Base-by-base conservation (phyloP, 495 filamentous ascomycete species). In the Parathielavia hyrcaniae region DNA sequence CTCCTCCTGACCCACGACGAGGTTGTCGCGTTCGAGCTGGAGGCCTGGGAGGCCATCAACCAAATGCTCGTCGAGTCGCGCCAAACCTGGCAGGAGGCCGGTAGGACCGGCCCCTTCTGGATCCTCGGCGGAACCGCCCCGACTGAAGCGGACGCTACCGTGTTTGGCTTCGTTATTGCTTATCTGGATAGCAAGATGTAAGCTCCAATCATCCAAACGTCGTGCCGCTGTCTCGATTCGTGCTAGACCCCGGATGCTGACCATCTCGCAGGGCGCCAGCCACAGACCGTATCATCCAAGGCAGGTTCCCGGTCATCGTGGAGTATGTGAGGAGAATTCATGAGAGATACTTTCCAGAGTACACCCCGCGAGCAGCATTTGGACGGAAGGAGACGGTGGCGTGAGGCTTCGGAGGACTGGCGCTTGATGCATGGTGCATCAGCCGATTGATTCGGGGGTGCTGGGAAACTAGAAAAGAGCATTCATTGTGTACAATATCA, bases 311-410 rank as follows among this genome's bases (percentile, higher is more conserved):
- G 1, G 68, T 70, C 0, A 52, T 86, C 22, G 22, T 81, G 46
- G 80, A 84, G 0, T 87, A 86, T 66, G 83, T 80, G 8, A 46
- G 54, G 11, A 69, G 78, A 40, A 83, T 87, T 32, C 83, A 85
- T 63, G 66, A 78, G 22, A 50, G 55, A 0, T 86, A 81, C 61
- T 86, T 86, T 54, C n/a, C n/a, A n/a, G n/a, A n/a, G n/a, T n/a
- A n/a, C n/a, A n/a, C n/a, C n/a, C n/a, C n/a, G n/a, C n/a, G n/a
- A n/a, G n/a, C n/a, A n/a, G n/a, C n/a, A n/a, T n/a, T n/a, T n/a
- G n/a, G n/a, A n/a, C n/a, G n/a, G n/a, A n/a, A n/a, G n/a, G n/a
- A n/a, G n/a, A n/a, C n/a, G n/a, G n/a, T n/a, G n/a, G n/a, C n/a
- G n/a, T n/a, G n/a, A n/a, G n/a, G n/a, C n/a, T n/a, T n/a, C n/a